Evolutionary conservation across 2,329 filamentous ascomycete genomes (phyloP), one percentile per base, ranked within the genome.

Genomic region (Stachybotrys chartarum): DNA sequence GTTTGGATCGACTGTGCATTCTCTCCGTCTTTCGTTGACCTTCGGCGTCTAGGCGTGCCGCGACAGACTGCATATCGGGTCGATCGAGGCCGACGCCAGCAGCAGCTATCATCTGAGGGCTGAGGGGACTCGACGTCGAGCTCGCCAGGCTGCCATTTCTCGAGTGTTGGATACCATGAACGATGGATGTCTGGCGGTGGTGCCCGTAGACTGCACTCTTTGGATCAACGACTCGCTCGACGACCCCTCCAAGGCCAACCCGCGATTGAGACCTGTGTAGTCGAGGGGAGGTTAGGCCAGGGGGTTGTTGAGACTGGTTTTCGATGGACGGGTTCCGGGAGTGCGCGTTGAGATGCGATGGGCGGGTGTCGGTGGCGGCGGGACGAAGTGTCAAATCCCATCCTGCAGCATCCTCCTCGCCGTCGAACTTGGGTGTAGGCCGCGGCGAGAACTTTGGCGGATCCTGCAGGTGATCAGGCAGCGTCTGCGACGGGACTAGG

Each of bases 121-220:
- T 96, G 65, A 97, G 78, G 56, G 93, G 93, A 70, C 89, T 96
- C 31, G 87, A 87, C 42, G 87, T 83, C 55, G 88, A 84, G 68
- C 90, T 91, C 60, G 86, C 84, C 66, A 88, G 84, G 74, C 92
- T 97, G 64, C 91, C 88, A 80, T 95, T 96, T 73, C 93, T 80
- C 64, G 83, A 83, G 82, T 99, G 94, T 70, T 96, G 92, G 62
- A 96, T 86, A 66, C 94, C 93, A 83, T 97, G 90, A 56, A 97
- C 92, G 64, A 97, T 97, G 51, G 93, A 97, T 1, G 93, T 96
- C 75, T 99, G 91, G 55, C 94, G 87, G 73, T 97, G 91, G 71
- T 99, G 92, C 57, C 90, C 90, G 78, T 97, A 85, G 30, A 76
- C 66, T 39, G 74, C 74, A 48, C 72, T 71, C 66, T 84, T 85